Base-by-base conservation (phyloP, 2,329 filamentous ascomycete genomes). In the Cladophialophora carrionii region DNA sequence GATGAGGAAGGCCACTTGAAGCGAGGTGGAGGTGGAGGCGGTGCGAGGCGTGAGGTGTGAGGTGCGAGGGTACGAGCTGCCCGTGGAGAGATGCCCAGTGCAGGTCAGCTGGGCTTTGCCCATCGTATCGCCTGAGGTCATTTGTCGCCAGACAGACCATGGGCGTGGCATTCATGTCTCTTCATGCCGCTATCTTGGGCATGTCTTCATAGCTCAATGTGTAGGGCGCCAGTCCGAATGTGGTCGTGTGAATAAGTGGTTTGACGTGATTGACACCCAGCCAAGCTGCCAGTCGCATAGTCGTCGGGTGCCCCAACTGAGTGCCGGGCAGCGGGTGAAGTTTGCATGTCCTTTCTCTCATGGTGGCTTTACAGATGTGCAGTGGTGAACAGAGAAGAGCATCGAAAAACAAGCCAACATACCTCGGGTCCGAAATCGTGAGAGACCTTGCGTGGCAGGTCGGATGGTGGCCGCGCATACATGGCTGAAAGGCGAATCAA, bases 381-480 rank as follows among this genome's bases (percentile, higher is more conserved):
- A 51, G 29, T 57, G 52, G n/a, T 22, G 52, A 20, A 17, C 24
- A 54, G 52, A 8, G 12, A 57, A 4, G 29, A 22, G 20, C 48
- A 37, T 6, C 31, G 46, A 51, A 57, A 56, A 46, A 31, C 3
- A 49, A 52, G 22, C 14, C 24, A 48, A 65, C 68, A 55, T 67
- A 69, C 67, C 62, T 69, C 67, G 14, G 62, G 41, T 31, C 46
- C 32, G 14, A 60, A 34, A 9, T 68, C 63, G 37, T 52, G 57
- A 22, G 62, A 57, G 34, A 59, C 31, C 57, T 65, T 67, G 29
- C 64, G 67, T 51, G 54, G 49, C 29, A 43, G 9, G 12, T 69
- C 62, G 31, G 67, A 58, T 8, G 63, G 43, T 20, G 62, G 63
- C 22, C 66, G 61, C 29, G 62, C 29, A 57, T 52, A 66, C 66